Evolutionary conservation across 257 asterid species (phyloP).

Genomic region (Orobanche coerulescens): DNA sequence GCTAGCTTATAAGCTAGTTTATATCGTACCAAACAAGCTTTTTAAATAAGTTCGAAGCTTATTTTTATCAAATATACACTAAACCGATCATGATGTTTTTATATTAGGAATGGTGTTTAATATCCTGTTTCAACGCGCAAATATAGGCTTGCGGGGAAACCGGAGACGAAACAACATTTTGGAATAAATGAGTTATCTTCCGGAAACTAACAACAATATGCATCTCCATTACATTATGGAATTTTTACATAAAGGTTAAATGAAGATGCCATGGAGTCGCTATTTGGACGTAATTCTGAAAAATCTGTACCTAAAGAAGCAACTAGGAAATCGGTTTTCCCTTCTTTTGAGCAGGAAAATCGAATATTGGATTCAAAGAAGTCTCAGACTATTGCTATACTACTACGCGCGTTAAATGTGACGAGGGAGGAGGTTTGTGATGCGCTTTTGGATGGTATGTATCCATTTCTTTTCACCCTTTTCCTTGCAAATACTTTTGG

Average conservation of each 20-base stretch:
- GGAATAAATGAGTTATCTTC: too few relatives aligned
- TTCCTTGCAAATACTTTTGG: slow-evolving; percentile 44
- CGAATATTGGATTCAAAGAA: slow-evolving; percentile 79
- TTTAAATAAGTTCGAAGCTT: too few relatives aligned
- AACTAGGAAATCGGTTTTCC: slow-evolving; percentile 40
- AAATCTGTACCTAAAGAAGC: slow-evolving; percentile 45
- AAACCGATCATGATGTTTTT: too few relatives aligned
- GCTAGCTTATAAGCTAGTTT: too few relatives aligned
- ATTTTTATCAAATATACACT: too few relatives aligned
- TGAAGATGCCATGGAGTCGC: slow-evolving; percentile 84
- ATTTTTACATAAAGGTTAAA: slow-evolving; percentile 45
- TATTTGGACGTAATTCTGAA: slow-evolving; percentile 57
- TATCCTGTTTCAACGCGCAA: too few relatives aligned
- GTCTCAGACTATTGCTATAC: slow-evolving; percentile 82
- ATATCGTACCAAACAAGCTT: too few relatives aligned
- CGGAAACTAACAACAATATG: too few relatives aligned
- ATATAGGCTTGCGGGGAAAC: too few relatives aligned
- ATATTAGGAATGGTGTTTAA: slow-evolving; percentile 8
- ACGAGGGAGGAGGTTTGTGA: slow-evolving; percentile 78
- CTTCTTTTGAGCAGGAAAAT: slow-evolving; percentile 45
- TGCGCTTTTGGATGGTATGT: slow-evolving; percentile 74
- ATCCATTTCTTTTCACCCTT: background rate
- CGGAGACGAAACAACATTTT: too few relatives aligned
- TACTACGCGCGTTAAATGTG: slow-evolving; percentile 80
- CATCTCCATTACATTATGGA: too few relatives aligned